phyloP scores from a whole-genome alignment of 225 moss, liverwort and hornwort species.

The Sphagnum contortum region DNA sequence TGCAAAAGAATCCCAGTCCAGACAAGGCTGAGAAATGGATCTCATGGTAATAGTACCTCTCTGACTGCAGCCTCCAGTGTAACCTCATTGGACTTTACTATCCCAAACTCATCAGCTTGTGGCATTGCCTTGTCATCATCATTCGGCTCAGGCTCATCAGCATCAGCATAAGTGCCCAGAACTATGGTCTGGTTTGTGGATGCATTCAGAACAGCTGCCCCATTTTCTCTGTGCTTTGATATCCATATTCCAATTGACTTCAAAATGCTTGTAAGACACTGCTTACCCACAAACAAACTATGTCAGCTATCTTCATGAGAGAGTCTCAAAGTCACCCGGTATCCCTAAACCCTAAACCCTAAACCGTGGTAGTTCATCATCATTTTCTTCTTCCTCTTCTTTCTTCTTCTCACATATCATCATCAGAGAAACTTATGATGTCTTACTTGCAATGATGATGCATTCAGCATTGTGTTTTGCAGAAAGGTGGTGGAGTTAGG shows the following conservation, averaged over 20 bases:
- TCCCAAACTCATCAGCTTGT: conserved; percentile 88
- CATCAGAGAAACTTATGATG: too few species aligned
- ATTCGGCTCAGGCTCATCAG: conserved; percentile 49
- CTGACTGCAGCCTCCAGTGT: conserved; percentile 84
- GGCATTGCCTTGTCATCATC: conserved; percentile 66
- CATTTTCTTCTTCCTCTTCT: conserved; percentile 1
- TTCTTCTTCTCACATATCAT: not conserved
- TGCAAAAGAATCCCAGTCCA: too few species aligned
- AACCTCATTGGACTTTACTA: conserved; percentile 90
- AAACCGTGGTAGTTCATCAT: too few species aligned
- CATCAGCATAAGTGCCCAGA: not conserved
- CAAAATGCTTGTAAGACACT: conserved; percentile 88
- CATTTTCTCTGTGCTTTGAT: conserved; percentile 32
- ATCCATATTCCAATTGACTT: conserved; percentile 80
- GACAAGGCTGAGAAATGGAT: too few species aligned
- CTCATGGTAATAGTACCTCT: conserved; percentile 44
- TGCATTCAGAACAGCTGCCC: not conserved
- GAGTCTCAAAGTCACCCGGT: too few species aligned
- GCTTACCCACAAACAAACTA: conserved; percentile 4
- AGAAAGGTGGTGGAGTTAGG: conserved; percentile 38
- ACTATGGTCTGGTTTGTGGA: too few species aligned
- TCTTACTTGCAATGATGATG: conserved; percentile 71
- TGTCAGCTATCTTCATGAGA: too few species aligned
- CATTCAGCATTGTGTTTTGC: conserved; percentile 56
- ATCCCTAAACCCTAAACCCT: too few species aligned